Evolutionary conservation across 306 rosid genomes (phyloP).

Genomic region (Cicer arietinum): DNA sequence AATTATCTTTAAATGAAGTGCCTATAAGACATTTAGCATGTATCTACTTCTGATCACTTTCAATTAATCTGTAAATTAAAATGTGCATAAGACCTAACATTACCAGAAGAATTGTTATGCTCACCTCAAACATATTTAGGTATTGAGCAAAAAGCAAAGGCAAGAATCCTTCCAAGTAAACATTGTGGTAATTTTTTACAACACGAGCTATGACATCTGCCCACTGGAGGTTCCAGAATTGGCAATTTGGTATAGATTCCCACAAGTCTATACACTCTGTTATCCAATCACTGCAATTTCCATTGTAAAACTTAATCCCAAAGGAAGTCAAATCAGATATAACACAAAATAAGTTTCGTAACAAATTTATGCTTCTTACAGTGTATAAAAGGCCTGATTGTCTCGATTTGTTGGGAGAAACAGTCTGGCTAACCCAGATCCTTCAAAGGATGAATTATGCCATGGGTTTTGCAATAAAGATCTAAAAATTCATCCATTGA

Average conservation of each 20-base stretch:
- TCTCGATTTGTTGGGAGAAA: slow-evolving; percentile 93
- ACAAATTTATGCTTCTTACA: slow-evolving; percentile 64
- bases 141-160: slow-evolving; percentile 89
- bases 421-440: slow-evolving; percentile 95
- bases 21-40: slow-evolving; percentile 24
- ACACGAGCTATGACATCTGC: slow-evolving; percentile 92
- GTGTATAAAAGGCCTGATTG: slow-evolving; percentile 79
- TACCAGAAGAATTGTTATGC: slow-evolving; percentile 43
- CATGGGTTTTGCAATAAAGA: slow-evolving; percentile 92
- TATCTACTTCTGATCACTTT: slow-evolving; percentile 31
- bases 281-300: slow-evolving; percentile 73
- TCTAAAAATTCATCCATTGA: slow-evolving; percentile 60
- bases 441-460: slow-evolving; percentile 98
- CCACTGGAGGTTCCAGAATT: slow-evolving; percentile 99
- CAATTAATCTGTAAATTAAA: slow-evolving; percentile 27
- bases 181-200: slow-evolving; percentile 69
- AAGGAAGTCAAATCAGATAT: slow-evolving; percentile 40
- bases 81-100: slow-evolving; percentile 35
- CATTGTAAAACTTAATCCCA: slow-evolving; percentile 45
- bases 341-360: slow-evolving; percentile 37
- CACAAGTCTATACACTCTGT: slow-evolving; percentile 73
- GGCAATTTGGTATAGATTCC: slow-evolving; percentile 98
- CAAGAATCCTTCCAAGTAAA: slow-evolving; percentile 84
- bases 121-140: slow-evolving; percentile 98
- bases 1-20: slow-evolving; percentile 30